Evolutionary conservation across 2,329 filamentous ascomycete species (phyloP), one percentile per base, ranked within the genome.

Genomic region (Exophiala sp.): DNA sequence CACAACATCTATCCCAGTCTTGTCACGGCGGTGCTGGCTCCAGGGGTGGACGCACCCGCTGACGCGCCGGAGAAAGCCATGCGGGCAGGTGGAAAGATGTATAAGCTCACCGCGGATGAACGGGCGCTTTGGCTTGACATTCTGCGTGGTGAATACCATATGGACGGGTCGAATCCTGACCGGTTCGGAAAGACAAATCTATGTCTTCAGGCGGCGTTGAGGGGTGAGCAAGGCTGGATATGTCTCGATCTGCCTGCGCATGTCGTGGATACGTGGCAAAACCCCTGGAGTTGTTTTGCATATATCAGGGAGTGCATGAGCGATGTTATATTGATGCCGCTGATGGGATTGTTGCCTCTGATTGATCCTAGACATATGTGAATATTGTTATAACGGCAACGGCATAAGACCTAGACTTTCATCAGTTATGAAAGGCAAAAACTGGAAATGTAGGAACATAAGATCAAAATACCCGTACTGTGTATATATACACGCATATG

Each of bases 131-230:
- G 58, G 16, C 55, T 60, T n/a, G 45, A 58, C 22, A 42, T 59
- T 11, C 49, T 60, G 16, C 43, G 37, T 14, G 39, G 39, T n/a
- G 48, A 55, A 11, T 60, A 60, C 39, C 46, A 46, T 19, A 59
- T 59, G 57, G 58, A 60, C 46, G 57, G 58, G 6, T 57, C 50
- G 16, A 52, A 55, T 30, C 50, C 53, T 2, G 46, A 40, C 23
- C 48, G 58, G 39, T 60, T 59, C 48, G 58, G 58, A 24, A 60
- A 60, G 46, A 60, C 56, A 8, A 59, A 41, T 21, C 35, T 60
- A 21, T 50, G 51, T 16, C 46, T 60, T 18, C 57, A 59, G 47
- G 55, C 52, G n/a, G 40, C 51, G 14, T 34, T 60, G 32, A 50
- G 40, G 18, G 57, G 58, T 16, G 24, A 41, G 29, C 39, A 48